phyloP scores from a whole-genome alignment of 2,329 filamentous ascomycete species.

The Phaeosphaeria sp. region DNA sequence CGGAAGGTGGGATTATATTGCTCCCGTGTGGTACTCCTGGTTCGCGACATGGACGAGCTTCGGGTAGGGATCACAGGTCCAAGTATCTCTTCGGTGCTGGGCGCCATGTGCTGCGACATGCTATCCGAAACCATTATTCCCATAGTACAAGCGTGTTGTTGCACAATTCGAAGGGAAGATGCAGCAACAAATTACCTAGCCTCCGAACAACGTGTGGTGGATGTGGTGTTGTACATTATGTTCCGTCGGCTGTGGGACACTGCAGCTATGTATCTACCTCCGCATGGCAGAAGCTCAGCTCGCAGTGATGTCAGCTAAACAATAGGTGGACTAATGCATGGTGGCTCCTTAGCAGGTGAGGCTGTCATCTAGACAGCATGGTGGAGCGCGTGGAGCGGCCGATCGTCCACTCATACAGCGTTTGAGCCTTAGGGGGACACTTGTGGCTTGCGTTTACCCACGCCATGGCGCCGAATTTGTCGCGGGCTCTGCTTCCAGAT shows the following conservation, averaged over 20 bases:
- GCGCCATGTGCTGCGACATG: constrained; percentile 11
- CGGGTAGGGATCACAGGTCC: constrained; percentile 23
- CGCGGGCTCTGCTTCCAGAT: constrained; percentile 20
- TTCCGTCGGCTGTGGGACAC: constrained; percentile 22
- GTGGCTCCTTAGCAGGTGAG: constrained; percentile 32
- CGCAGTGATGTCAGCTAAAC: constrained; percentile 18
- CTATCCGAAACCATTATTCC: constrained; percentile 25
- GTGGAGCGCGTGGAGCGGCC: constrained; percentile 20
- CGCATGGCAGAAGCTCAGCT: constrained; percentile 31
- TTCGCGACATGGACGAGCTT: constrained; percentile 15
- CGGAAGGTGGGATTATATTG: constrained; percentile 5
- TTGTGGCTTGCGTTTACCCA: constrained; percentile 31
- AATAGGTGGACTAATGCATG: constrained; percentile 24
- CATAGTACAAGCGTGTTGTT: constrained; percentile 25
- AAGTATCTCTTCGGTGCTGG: constrained; percentile 20
- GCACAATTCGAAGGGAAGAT: constrained; percentile 14
- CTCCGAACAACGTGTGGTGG: constrained; percentile 14
- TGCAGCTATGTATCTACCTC: constrained; percentile 24
- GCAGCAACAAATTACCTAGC: constrained; percentile 31
- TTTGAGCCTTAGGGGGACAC: constrained; percentile 3
- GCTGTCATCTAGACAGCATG: constrained; percentile 25
- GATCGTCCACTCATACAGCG: constrained; percentile 20
- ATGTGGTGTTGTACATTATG: background rate
- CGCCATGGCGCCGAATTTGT: constrained; percentile 16
- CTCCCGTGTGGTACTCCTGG: constrained; percentile 1